Percentiles rank a stretch among this genome's conserved stretches.
These are phyloP conservation scores for Aquilaria agallochum DNA, from an alignment of 441 rosid species.

Conservation along the genomic window DNA sequence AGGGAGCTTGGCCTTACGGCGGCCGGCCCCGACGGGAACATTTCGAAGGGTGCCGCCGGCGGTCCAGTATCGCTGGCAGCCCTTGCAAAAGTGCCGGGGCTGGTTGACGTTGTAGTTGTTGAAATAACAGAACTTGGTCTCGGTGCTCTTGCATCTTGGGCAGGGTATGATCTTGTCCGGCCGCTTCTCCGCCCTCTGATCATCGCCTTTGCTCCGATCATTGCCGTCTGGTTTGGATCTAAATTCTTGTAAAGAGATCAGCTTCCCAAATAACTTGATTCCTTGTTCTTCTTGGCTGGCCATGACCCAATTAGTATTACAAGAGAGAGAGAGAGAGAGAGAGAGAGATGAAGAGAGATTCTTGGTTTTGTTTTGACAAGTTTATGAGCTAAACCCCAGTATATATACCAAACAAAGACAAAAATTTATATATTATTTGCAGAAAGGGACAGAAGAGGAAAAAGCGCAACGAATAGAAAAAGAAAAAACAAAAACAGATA, in stretches of 20 bases:
- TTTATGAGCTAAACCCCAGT: too few relatives aligned
- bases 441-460: constrained; percentile 10
- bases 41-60: constrained; percentile 94
- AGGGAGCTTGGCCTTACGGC: constrained; percentile 73
- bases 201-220: constrained; percentile 26
- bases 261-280: constrained; percentile 78
- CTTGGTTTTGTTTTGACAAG: neutral
- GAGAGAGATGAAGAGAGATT: constrained; percentile 8
- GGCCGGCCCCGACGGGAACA: constrained; percentile 92
- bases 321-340: constrained; percentile 5
- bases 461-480: constrained; percentile 2
- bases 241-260: constrained; percentile 40
- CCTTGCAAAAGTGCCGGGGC: constrained; percentile 90
- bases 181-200: constrained; percentile 41
- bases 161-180: constrained; percentile 90
- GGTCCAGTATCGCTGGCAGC: constrained; percentile 97
- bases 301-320: constrained; percentile 23
- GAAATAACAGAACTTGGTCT: constrained; percentile 94
- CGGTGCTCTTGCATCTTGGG: constrained; percentile 93
- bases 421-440: constrained; percentile 3
- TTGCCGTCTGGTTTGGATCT: constrained; percentile 19
- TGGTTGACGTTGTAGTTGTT: constrained; percentile 95
- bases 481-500: neutral
- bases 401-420: too few relatives aligned
- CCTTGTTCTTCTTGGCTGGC: constrained; percentile 50